Conservation (phyloP, 1,139 yeast genomes). For the Magnusiomyces fungicola region DNA sequence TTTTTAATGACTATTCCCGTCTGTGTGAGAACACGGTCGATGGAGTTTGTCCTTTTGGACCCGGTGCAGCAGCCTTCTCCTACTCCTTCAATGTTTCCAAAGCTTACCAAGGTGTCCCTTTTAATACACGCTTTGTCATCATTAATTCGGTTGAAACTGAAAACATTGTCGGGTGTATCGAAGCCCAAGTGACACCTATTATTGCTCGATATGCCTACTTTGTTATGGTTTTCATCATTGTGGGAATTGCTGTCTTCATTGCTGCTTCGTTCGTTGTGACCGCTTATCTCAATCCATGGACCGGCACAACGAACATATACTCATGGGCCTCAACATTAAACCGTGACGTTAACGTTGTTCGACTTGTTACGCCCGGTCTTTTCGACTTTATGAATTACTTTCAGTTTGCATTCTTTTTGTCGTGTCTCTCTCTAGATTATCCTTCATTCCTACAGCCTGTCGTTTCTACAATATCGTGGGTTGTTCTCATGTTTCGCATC, state of each 20-base stretch:
- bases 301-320: constrained; percentile 54
- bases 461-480: constrained; percentile 38
- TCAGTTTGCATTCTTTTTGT: constrained; percentile 53
- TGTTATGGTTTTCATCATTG: constrained; percentile 39
- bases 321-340: constrained; percentile 53
- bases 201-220: constrained; percentile 37
- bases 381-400: constrained; percentile 44
- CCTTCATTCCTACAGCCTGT: constrained; percentile 63
- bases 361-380: constrained; percentile 51
- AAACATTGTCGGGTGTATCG: constrained; percentile 42
- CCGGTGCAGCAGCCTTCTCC: constrained; percentile 21
- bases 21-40: constrained; percentile 24
- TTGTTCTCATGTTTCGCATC: constrained; percentile 28
- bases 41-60: constrained; percentile 29
- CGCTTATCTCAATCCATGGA: constrained; percentile 45
- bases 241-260: constrained; percentile 40
- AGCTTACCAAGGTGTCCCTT: constrained; percentile 27
- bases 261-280: constrained; percentile 39
- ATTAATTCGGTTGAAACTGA: constrained; percentile 35
- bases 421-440: constrained; percentile 48
- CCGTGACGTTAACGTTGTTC: constrained; percentile 50
- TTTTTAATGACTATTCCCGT: constrained; percentile 22
- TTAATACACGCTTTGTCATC: constrained; percentile 26
- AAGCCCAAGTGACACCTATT: constrained; percentile 46
- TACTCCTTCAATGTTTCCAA: constrained; percentile 22